A percentile compares a stretch with the other conserved stretches of the same genome.
Evolutionary conservation across 164 flowering plant species (phyloP).

Genomic region (Magnolia changhungtana): DNA sequence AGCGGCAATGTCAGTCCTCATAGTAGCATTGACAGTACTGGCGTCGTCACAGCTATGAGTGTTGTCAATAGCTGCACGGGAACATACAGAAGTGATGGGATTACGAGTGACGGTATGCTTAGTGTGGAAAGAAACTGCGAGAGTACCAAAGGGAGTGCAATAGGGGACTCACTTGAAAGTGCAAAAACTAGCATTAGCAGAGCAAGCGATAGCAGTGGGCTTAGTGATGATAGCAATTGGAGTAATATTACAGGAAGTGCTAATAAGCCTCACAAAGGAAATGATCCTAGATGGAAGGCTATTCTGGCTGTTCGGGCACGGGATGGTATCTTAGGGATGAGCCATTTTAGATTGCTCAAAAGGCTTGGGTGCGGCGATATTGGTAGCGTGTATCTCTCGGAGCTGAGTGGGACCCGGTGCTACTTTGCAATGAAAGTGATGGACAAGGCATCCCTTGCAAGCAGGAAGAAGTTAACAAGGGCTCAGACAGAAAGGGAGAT

Average conservation of each 20-base stretch:
- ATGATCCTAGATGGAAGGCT: slow-evolving; percentile 97
- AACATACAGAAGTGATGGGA: slow-evolving; percentile 65
- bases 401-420: slow-evolving; percentile 40
- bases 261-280: slow-evolving; percentile 93
- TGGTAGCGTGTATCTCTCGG: slow-evolving; percentile 60
- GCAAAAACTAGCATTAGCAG: slow-evolving; percentile 79
- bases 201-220: slow-evolving; percentile 95
- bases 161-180: slow-evolving; percentile 86
- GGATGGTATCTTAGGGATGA: slow-evolving; percentile 89
- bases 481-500: slow-evolving; percentile 76
- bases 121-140: slow-evolving; percentile 67
- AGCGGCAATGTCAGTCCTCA: slow-evolving; percentile 91
- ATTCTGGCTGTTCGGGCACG: slow-evolving; percentile 82
- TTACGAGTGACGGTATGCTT: slow-evolving; percentile 71
- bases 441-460: slow-evolving; percentile 71
- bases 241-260: slow-evolving; percentile 84
- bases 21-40: slow-evolving; percentile 72
- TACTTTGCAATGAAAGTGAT: slow-evolving; percentile 76
- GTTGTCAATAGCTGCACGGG: slow-evolving; percentile 70
- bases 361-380: slow-evolving; percentile 78
- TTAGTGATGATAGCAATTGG: slow-evolving; percentile 96
- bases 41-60: slow-evolving; percentile 82
- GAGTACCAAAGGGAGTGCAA: slow-evolving; percentile 61
- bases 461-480: slow-evolving; percentile 64
- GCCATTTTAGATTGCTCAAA: slow-evolving; percentile 63